A percentile compares a stretch with the other conserved stretches of the same genome.
Conservation (phyloP, 2,329 filamentous ascomycete species). For the Cladosporium sp. region DNA sequence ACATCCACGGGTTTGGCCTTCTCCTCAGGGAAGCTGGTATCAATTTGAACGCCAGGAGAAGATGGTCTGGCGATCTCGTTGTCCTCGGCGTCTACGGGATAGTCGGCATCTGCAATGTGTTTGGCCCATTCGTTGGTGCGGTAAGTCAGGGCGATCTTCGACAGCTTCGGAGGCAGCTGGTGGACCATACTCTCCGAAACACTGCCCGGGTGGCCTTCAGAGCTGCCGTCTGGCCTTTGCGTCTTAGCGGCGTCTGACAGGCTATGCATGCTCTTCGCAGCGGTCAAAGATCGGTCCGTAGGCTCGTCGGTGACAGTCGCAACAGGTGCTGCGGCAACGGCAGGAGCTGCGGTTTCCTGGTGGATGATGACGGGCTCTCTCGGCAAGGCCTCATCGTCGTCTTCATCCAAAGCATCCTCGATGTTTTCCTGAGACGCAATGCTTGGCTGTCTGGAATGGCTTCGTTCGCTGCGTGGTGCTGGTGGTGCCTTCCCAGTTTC, state of each 20-base stretch:
- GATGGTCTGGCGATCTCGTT: conserved; percentile 16
- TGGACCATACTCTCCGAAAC: conserved; percentile 45
- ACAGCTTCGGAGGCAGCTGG: conserved; percentile 64
- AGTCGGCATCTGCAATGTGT: conserved; percentile 72
- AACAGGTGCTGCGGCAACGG: background rate
- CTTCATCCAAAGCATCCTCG: conserved; percentile 17
- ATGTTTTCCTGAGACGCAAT: background rate
- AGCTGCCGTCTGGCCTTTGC: background rate
- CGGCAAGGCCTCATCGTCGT: conserved; percentile 20
- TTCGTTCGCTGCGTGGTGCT: background rate
- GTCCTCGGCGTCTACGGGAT: conserved; percentile 60
- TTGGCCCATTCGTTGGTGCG: conserved; percentile 97
- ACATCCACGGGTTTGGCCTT: conserved; percentile 17
- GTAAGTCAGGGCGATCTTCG: conserved; percentile 73
- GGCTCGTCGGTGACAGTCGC: background rate
- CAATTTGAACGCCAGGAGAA: conserved; percentile 37
- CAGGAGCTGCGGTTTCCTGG: conserved; percentile 1
- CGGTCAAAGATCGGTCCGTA: background rate
- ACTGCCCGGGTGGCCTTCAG: conserved; percentile 5
- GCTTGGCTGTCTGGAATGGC: background rate
- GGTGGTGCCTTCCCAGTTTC: background rate
- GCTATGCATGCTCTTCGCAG: background rate
- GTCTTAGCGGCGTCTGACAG: background rate
- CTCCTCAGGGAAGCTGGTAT: conserved; percentile 20
- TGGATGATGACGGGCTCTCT: conserved; percentile 8